Conservation (phyloP, 2,329 filamentous ascomycete genomes). For the Aspergillus sp. region DNA sequence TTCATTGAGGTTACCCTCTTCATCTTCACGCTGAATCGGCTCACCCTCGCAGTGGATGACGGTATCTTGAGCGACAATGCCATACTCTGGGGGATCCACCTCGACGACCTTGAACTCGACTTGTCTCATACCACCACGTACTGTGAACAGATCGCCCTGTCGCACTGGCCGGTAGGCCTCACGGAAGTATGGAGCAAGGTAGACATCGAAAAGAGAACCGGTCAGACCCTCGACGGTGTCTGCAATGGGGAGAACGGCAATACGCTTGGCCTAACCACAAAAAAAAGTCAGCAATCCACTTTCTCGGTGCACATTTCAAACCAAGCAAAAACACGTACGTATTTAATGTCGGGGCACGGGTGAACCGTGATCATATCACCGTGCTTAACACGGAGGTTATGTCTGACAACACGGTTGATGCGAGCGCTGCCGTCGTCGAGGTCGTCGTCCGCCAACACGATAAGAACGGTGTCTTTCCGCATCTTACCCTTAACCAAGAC, state of each 20-base stretch:
- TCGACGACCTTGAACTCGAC: slow-evolving; percentile 99
- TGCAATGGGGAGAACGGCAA: slow-evolving; percentile 94
- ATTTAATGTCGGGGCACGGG: slow-evolving; percentile 99
- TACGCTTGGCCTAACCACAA: slow-evolving; percentile 76
- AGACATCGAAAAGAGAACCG: slow-evolving; percentile 96
- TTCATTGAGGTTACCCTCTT: slow-evolving; percentile 98
- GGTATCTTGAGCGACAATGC: slow-evolving; percentile 97
- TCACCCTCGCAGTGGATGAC: slow-evolving; percentile 98
- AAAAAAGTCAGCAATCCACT: slow-evolving; percentile 1
- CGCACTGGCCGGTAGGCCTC: slow-evolving; percentile 96
- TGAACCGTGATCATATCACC: slow-evolving; percentile 97
- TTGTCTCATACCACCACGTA: slow-evolving; percentile 95
- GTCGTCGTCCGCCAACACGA: slow-evolving; percentile 94
- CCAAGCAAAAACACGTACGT: slow-evolving; percentile 56
- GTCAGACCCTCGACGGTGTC: slow-evolving; percentile 97
- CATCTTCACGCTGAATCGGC: slow-evolving; percentile 93
- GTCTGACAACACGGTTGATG: slow-evolving; percentile 96
- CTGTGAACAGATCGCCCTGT: slow-evolving; percentile 96
- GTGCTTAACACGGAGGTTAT: slow-evolving; percentile 97
- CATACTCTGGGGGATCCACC: slow-evolving; percentile 96
- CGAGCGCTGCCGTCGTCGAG: slow-evolving; percentile 94
- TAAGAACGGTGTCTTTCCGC: slow-evolving; percentile 97
- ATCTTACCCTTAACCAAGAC: slow-evolving; percentile 99
- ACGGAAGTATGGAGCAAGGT: slow-evolving; percentile 98
- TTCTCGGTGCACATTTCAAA: not conserved